A percentile compares a stretch with the other conserved stretches of the same genome.
Conservation (phyloP, 108 stramenopile genomes). For the Fistulifera pelliculosa region DNA sequence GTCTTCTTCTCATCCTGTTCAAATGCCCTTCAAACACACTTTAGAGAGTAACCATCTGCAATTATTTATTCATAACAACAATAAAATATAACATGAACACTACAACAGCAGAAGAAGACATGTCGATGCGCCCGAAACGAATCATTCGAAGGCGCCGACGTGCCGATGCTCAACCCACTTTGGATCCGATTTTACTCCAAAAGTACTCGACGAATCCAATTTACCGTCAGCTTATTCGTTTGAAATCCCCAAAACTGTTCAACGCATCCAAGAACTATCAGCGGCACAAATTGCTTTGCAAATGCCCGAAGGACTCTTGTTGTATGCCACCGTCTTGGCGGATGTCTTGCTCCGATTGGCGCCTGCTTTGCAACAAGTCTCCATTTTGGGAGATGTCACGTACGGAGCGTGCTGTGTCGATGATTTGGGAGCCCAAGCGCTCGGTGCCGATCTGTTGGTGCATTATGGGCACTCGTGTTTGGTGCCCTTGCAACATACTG, state of each 20-base stretch:
- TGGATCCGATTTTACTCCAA: slow-evolving; percentile 38
- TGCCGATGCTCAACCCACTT: slow-evolving; percentile 9
- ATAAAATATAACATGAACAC: neutral
- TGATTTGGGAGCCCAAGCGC: slow-evolving; percentile 84
- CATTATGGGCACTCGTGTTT: slow-evolving; percentile 99
- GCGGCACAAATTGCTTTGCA: slow-evolving; percentile 85
- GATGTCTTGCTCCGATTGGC: slow-evolving; percentile 86
- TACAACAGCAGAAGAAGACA: neutral
- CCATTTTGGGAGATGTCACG: slow-evolving; percentile 94
- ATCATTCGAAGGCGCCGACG: slow-evolving; percentile 19
- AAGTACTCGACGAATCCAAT: slow-evolving; percentile 37
- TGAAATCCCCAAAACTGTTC: slow-evolving; percentile 87
- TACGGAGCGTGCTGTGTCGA: slow-evolving; percentile 99
- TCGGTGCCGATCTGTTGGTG: slow-evolving; percentile 86
- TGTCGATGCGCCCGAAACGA: slow-evolving; percentile 11
- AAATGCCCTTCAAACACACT: too few relatives aligned
- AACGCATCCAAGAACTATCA: slow-evolving; percentile 46
- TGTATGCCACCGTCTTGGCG: slow-evolving; percentile 91
- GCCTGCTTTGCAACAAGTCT: slow-evolving; percentile 30
- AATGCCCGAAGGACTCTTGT: slow-evolving; percentile 94
- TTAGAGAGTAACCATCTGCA: too few relatives aligned
- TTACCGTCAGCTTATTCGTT: slow-evolving; percentile 74
- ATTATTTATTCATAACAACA: neutral
- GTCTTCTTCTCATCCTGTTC: too few relatives aligned
- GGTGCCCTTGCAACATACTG: slow-evolving; percentile 88